Evolutionary conservation across 352 stramenopile genomes (phyloP).

Genomic region (Phytophthora boehmeriae): DNA sequence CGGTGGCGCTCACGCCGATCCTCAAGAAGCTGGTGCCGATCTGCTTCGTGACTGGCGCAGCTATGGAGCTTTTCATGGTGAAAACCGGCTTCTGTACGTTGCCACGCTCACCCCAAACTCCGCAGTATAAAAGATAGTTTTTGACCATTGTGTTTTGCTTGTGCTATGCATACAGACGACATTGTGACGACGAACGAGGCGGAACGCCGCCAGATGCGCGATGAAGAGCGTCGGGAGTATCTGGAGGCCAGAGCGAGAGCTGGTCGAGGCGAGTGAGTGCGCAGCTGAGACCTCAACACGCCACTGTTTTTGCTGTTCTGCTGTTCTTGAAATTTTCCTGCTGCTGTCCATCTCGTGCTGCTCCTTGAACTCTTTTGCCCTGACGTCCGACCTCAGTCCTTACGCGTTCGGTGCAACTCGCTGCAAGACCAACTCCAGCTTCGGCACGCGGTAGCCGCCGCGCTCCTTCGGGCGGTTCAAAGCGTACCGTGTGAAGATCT

Average conservation of each 20-base stretch:
- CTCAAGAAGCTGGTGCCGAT: conserved; percentile 85
- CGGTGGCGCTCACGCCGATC: conserved; percentile 70
- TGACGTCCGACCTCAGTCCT: conserved; percentile 7
- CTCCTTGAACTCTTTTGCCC: conserved; percentile 10
- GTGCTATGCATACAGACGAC: conserved; percentile 58
- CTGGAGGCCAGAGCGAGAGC: conserved; percentile 36
- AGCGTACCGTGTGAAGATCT: conserved; percentile 76
- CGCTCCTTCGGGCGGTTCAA: conserved; percentile 57
- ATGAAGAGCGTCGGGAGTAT: conserved; percentile 57
- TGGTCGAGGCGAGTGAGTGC: conserved; percentile 21
- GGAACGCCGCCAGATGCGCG: conserved; percentile 67
- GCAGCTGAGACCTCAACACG: conserved; percentile 24
- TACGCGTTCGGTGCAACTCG: conserved; percentile 42
- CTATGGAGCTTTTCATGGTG: conserved; percentile 91
- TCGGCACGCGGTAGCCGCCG: conserved; percentile 67
- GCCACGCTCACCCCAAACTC: no score
- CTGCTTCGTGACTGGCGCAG: conserved; percentile 84
- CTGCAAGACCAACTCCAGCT: conserved; percentile 72
- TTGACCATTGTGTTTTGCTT: conserved; percentile 15
- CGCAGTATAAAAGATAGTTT: no score
- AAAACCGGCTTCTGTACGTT: conserved; percentile 88
- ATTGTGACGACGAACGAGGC: conserved; percentile 83
- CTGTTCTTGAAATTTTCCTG: conserved; percentile 10
- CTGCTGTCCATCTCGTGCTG: conserved; percentile 13
- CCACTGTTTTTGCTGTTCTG: conserved; percentile 23